phyloP scores from a whole-genome alignment of 2,329 filamentous ascomycete species.

The Pestalotiopsis sp. region DNA sequence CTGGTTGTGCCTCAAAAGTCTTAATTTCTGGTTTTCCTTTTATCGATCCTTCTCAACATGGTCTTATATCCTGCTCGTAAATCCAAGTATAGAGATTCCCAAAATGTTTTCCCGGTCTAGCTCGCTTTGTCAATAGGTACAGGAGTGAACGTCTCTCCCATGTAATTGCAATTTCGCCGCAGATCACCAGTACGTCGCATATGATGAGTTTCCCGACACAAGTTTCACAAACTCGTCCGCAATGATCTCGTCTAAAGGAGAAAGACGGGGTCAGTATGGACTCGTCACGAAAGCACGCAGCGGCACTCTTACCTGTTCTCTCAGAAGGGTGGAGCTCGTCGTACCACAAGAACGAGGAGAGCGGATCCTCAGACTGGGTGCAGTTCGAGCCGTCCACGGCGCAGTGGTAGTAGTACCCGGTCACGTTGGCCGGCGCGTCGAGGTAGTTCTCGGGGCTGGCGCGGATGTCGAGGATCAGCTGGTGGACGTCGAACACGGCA shows the following conservation, averaged over 20 bases:
- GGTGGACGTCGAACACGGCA: slow-evolving; percentile 68
- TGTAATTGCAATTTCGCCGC: neutral
- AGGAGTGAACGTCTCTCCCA: neutral
- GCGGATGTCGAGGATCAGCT: slow-evolving; percentile 66
- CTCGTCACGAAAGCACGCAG: neutral
- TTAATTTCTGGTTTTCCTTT: neutral
- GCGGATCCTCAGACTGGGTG: slow-evolving; percentile 37
- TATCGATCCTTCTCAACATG: neutral
- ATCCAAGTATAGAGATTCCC: no score
- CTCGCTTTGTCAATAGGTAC: neutral
- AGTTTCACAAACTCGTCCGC: slow-evolving; percentile 43
- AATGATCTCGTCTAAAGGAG: slow-evolving; percentile 35
- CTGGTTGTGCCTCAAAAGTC: neutral
- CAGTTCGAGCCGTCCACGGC: slow-evolving; percentile 34
- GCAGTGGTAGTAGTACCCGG: slow-evolving; percentile 60
- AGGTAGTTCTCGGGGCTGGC: slow-evolving; percentile 62
- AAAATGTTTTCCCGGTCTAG: no score
- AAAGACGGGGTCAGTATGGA: slow-evolving; percentile 1
- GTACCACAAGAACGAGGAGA: slow-evolving; percentile 71
- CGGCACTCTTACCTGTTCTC: slow-evolving; percentile 52
- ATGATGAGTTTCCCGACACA: slow-evolving; percentile 40
- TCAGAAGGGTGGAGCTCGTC: slow-evolving; percentile 74
- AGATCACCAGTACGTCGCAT: slow-evolving; percentile 32
- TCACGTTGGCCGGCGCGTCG: slow-evolving; percentile 63
- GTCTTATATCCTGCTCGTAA: neutral